Evolutionary conservation across 345 rosid genomes (phyloP), one percentile per base, ranked within the genome.

Genomic region (Citrus hindsii): DNA sequence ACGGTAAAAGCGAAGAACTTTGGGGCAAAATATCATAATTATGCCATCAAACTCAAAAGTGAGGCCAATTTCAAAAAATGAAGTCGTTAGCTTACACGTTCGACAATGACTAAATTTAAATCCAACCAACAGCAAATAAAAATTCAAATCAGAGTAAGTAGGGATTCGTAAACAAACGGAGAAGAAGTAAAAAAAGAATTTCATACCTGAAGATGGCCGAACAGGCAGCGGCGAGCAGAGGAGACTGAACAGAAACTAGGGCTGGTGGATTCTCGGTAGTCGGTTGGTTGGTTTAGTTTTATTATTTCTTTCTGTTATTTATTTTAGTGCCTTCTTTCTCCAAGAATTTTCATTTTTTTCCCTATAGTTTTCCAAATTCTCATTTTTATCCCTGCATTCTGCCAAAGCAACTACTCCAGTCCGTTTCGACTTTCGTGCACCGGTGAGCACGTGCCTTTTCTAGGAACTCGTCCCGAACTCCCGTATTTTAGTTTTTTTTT

Each of bases 231-330:
- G 65, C 64, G 69, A 65, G 32, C 28, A 32, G 33, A 22, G 14
- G 76, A 53, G 55, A 16, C 27, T 67, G 74, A 6, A 25, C 67
- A 40, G 67, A 73, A 73, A 46, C 75, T 81, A 73, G 80, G 84
- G 84, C 84, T 73, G 62, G 73, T 30, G 37, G 35, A 55, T 32
- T 66, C 59, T 58, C 35, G 7, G 51, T 46, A 3, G 51, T 46
- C 51, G 5, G 18, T 13, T 13, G 51, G n/a, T 22, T 67, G 9
- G 67, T n/a, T 55, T 55, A 22, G 58, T 76, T 71, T 48, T 51
- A 10, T 19, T 21, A 0, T 12, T 6, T 27, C 55, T 33, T 3
- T 10, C 0, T 1, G 19, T 46, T 48, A 14, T 46, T 46, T 25
- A 16, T 42, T 28, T 40, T 5, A 7, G 10, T 40, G 3, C 30